These are phyloP conservation scores for Fusarium verrucosum DNA, from an alignment of 2,329 filamentous ascomycete genomes.

Conservation along the genomic window DNA sequence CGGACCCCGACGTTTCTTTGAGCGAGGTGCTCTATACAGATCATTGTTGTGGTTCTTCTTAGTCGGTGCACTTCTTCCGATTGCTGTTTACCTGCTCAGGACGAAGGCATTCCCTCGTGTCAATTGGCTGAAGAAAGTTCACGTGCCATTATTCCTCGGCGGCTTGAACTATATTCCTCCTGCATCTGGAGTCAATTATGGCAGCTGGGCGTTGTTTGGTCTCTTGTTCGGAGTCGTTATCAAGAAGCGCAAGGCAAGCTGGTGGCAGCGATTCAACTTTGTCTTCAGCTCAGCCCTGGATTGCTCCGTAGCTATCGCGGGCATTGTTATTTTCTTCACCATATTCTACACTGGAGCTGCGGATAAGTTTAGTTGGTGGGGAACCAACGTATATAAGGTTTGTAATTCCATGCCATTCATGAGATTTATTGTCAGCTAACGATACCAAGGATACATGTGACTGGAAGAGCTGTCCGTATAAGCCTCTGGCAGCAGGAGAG, in stretches of 20 bases:
- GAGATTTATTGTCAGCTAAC: neutral
- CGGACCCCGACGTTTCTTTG: conserved; percentile 65
- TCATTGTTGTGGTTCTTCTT: conserved; percentile 64
- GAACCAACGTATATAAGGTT: conserved; percentile 39
- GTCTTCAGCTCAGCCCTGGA: conserved; percentile 48
- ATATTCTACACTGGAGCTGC: conserved; percentile 46
- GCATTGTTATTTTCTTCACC: conserved; percentile 49
- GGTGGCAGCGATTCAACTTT: conserved; percentile 49
- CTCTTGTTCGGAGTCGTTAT: conserved; percentile 44
- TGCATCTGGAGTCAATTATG: conserved; percentile 48
- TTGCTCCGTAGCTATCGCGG: conserved; percentile 46
- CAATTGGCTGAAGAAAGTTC: conserved; percentile 43
- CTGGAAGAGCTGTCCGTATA: conserved; percentile 39
- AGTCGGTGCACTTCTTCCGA: conserved; percentile 58
- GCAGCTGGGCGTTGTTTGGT: conserved; percentile 46
- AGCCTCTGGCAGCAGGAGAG: neutral
- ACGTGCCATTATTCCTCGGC: conserved; percentile 46
- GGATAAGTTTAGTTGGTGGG: conserved; percentile 46
- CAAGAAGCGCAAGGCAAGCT: conserved; percentile 39
- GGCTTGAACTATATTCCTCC: conserved; percentile 48
- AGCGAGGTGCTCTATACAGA: conserved; percentile 59
- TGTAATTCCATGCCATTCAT: neutral
- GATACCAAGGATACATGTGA: conserved; percentile 33
- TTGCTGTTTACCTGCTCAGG: conserved; percentile 55
- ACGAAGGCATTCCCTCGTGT: conserved; percentile 35